These are phyloP conservation scores for Marchantia polymorpha DNA, from an alignment of 225 moss, liverwort and hornwort species.

Conservation along the genomic window DNA sequence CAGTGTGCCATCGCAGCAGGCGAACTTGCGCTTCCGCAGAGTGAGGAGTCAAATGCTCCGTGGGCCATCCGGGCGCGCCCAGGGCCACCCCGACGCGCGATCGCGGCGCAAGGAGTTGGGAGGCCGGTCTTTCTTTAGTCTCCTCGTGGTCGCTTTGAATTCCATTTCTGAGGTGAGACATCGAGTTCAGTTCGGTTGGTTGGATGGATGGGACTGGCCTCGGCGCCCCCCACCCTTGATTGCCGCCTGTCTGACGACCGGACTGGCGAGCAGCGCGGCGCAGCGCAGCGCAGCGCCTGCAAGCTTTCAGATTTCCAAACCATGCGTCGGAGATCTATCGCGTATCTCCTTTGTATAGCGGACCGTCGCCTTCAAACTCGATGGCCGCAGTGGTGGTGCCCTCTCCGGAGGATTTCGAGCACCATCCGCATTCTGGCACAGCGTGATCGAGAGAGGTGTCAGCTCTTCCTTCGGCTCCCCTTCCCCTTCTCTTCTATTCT, in stretches of 20 bases:
- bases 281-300: not conserved
- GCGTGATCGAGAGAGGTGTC: no score
- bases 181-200: not conserved
- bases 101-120: not conserved
- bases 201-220: not conserved
- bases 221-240: not conserved
- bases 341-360: no score
- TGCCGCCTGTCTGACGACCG: no score
- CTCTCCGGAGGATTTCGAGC: no score
- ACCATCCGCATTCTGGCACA: no score
- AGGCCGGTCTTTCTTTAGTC: not conserved
- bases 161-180: not conserved
- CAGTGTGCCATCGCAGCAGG: not conserved
- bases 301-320: not conserved
- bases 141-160: not conserved
- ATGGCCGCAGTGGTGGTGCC: no score
- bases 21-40: not conserved
- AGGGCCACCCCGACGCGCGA: not conserved
- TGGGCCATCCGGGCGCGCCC: not conserved
- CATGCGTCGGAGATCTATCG: no score
- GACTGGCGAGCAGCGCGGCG: not conserved
- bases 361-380: no score
- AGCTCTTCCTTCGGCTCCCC: no score
- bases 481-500: no score
- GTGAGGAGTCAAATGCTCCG: conserved; percentile 1